Base-by-base conservation (phyloP, 768 basidiomycete genomes). In the Gyrodon lividus region DNA sequence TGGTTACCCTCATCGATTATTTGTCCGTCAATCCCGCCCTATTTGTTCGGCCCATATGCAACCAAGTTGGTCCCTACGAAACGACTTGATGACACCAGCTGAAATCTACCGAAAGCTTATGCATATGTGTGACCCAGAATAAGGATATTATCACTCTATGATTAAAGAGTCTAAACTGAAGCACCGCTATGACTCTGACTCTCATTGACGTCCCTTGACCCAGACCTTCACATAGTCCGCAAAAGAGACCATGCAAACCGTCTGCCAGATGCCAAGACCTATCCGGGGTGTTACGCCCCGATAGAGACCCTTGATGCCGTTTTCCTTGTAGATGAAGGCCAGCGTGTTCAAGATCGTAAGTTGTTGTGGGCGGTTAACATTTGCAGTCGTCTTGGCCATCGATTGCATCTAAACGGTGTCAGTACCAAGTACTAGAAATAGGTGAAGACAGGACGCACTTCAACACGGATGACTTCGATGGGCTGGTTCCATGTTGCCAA, bases 401-500 rank as follows among this genome's bases (percentile, higher is more conserved):
- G 93, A 96, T 83, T 99, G 97, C 97, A 99, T 98, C 92, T 97
- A 65, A 24, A 51, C 49, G 37, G 13, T 31, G 44, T 58, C 55
- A 57, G 46, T 44, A 22, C 46, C 23, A 46, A 19, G 16, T n/a
- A 30, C 34, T 48, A 22, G 7, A 24, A 4, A 24, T 17, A 16
- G 17, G 5, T 2, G 5, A 13, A 28, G 35, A 37, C 23, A 19
- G 17, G 24, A 58, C 68, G 38, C 67, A 92, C 93, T 79, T 97
- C 95, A 28, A 98, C 93, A 50, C 96, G 91, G 58, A 98, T 81
- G 60, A 98, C 96, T 73, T 98, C 95, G 54, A 98, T 97, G 35
- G 94, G 96, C 68, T 98, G 97, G 71, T 99, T 99, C 97, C 97
- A 99, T 46, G 94, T 97, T 12, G 92, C 96, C 55, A 98, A 73